These are phyloP conservation scores for Magnolia sinica DNA, from an alignment of 164 flowering plant species.

Conservation along the genomic window DNA sequence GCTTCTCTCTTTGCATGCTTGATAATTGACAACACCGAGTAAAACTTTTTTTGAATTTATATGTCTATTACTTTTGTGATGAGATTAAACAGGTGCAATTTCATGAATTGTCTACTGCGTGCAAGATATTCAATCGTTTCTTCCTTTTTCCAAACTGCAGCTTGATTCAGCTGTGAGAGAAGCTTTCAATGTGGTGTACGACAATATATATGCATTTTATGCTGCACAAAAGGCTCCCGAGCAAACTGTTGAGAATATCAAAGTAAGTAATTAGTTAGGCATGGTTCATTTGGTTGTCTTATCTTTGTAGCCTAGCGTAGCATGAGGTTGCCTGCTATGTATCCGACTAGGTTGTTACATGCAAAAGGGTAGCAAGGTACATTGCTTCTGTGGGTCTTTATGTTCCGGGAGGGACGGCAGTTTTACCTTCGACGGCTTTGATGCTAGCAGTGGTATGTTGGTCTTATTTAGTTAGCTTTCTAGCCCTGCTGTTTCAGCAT, in stretches of 20 bases:
- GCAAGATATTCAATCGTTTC: neutral
- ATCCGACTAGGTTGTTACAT: slow-evolving; percentile 73
- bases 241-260: slow-evolving; percentile 81
- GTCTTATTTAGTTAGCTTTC: neutral
- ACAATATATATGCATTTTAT: slow-evolving; percentile 92
- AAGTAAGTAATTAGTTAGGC: slow-evolving; percentile 38
- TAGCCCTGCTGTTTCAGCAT: slow-evolving; percentile 9
- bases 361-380: slow-evolving; percentile 87
- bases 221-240: slow-evolving; percentile 74
- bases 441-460: slow-evolving; percentile 89
- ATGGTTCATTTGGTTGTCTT: neutral
- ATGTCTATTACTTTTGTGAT: neutral
- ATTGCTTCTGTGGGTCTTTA: slow-evolving; percentile 92
- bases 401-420: slow-evolving; percentile 99
- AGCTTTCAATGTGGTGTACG: slow-evolving; percentile 94
- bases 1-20: neutral
- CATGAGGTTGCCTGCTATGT: neutral
- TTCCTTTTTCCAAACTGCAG: slow-evolving; percentile 30
- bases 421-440: slow-evolving; percentile 94
- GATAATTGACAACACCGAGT: neutral
- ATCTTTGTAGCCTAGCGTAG: neutral
- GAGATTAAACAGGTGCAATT: neutral
- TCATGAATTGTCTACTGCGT: too few relatives aligned
- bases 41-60: neutral
- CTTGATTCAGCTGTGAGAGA: slow-evolving; percentile 68